These are phyloP conservation scores for Fusarium acutatum DNA, from an alignment of 2,329 filamentous ascomycete species.

Conservation along the genomic window DNA sequence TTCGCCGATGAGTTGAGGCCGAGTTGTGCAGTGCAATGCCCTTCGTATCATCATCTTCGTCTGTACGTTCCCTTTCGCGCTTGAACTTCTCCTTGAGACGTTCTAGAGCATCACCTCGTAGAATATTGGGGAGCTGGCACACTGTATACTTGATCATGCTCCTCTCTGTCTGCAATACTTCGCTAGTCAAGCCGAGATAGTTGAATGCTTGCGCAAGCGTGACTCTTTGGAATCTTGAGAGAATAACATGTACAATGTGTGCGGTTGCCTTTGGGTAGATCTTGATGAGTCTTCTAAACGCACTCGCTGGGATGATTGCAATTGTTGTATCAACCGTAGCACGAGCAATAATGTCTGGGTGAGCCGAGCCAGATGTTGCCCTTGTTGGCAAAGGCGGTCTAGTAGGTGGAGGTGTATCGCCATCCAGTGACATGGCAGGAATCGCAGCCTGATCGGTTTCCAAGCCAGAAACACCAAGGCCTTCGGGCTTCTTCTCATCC, in stretches of 20 bases:
- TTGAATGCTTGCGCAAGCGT: slow-evolving; percentile 94
- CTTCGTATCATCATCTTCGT: slow-evolving; percentile 80
- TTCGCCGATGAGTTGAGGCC: slow-evolving; percentile 68
- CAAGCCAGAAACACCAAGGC: slow-evolving; percentile 9
- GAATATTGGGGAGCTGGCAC: slow-evolving; percentile 89
- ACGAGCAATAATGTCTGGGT: slow-evolving; percentile 96
- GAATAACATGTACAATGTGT: slow-evolving; percentile 96
- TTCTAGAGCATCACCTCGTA: slow-evolving; percentile 83
- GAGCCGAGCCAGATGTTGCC: slow-evolving; percentile 75
- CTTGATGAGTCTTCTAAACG: slow-evolving; percentile 89
- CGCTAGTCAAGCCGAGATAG: slow-evolving; percentile 89
- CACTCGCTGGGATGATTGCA: slow-evolving; percentile 96
- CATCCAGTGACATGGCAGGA: slow-evolving; percentile 78
- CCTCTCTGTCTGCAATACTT: slow-evolving; percentile 91
- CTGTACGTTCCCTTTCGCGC: slow-evolving; percentile 82
- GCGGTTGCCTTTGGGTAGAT: slow-evolving; percentile 96
- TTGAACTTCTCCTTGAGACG: slow-evolving; percentile 93
- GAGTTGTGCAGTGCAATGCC: slow-evolving; percentile 95
- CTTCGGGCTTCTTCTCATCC: slow-evolving; percentile 28
- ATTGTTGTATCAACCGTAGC: slow-evolving; percentile 97
- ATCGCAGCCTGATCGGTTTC: slow-evolving; percentile 59
- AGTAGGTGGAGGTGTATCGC: slow-evolving; percentile 40
- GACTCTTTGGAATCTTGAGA: slow-evolving; percentile 92
- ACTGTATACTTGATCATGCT: slow-evolving; percentile 93
- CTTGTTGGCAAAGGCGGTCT: slow-evolving; percentile 55